Percentiles rank a stretch among this genome's conserved stretches.
Conservation (phyloP, 2,329 filamentous ascomycete species). For the Paraphaeosphaeria sporulosa region DNA sequence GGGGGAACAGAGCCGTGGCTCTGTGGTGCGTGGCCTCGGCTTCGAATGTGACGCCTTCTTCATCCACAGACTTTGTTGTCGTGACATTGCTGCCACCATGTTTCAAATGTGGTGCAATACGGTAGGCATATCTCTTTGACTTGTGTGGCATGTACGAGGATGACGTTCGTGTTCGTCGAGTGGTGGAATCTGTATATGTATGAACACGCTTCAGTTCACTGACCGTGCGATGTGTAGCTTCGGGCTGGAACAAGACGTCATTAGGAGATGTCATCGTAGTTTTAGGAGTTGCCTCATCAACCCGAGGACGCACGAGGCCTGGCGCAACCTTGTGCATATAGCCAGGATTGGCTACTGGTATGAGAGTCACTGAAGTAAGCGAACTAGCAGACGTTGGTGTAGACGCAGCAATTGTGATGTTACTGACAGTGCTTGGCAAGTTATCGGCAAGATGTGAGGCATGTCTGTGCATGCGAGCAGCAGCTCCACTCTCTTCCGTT, state of each 20-base stretch:
- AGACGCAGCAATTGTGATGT: not conserved
- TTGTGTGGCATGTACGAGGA: not conserved
- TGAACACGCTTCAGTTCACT: not conserved
- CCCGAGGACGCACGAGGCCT: not conserved
- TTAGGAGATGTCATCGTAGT: not conserved
- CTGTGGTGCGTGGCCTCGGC: not conserved
- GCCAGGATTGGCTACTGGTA: not conserved
- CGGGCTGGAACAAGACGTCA: too few species aligned
- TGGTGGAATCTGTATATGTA: not conserved
- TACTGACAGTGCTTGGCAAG: not conserved
- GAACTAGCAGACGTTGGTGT: not conserved
- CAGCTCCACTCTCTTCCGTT: too few species aligned
- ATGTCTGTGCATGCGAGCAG: not conserved
- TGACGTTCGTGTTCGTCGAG: not conserved
- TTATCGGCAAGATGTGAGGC: not conserved
- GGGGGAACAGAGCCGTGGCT: not conserved
- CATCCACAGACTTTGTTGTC: not conserved
- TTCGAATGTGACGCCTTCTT: not conserved
- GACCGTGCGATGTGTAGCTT: too few species aligned
- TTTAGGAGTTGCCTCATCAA: not conserved
- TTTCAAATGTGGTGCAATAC: not conserved
- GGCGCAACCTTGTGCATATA: not conserved
- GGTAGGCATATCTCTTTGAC: not conserved
- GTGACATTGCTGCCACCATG: not conserved
- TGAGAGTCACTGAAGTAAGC: not conserved